These are phyloP conservation scores for Puccinia triticina DNA, from an alignment of 1,284 basidiomycete species.

Conservation along the genomic window DNA sequence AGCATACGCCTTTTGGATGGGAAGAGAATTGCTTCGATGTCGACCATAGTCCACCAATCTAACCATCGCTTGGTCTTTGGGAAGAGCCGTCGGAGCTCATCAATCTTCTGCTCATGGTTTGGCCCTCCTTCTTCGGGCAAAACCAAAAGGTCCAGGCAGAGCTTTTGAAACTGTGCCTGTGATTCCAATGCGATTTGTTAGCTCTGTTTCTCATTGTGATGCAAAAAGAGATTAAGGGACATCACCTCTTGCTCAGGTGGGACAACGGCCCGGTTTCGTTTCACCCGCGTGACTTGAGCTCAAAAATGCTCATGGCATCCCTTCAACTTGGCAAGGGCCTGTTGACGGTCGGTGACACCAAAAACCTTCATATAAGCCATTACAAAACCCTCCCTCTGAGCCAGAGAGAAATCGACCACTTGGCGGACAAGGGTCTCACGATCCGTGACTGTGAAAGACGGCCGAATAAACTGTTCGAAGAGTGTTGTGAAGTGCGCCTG, in stretches of 20 bases:
- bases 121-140: not conserved
- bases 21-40: too few relatives aligned
- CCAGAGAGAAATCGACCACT: too few relatives aligned
- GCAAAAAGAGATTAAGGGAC: not conserved
- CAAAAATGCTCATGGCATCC: slow-evolving; percentile 22
- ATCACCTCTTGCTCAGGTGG: not conserved
- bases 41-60: too few relatives aligned
- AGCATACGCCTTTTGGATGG: too few relatives aligned
- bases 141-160: not conserved
- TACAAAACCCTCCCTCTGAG: slow-evolving; percentile 4
- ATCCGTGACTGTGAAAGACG: not conserved
- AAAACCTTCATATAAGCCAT: not conserved
- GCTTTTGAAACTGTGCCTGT: not conserved
- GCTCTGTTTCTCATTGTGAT: not conserved
- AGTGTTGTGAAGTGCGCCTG: not conserved
- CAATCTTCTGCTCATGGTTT: slow-evolving; percentile 27
- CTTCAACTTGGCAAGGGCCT: not conserved
- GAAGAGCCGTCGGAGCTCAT: too few relatives aligned
- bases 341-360: not conserved
- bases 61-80: too few relatives aligned
- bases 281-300: too few relatives aligned
- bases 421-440: not conserved
- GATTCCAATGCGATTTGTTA: not conserved
- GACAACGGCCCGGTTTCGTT: not conserved
- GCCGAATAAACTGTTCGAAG: not conserved